Base-by-base conservation (phyloP, 176 grass and related monocot genomes). In the Oryza rufipogon region DNA sequence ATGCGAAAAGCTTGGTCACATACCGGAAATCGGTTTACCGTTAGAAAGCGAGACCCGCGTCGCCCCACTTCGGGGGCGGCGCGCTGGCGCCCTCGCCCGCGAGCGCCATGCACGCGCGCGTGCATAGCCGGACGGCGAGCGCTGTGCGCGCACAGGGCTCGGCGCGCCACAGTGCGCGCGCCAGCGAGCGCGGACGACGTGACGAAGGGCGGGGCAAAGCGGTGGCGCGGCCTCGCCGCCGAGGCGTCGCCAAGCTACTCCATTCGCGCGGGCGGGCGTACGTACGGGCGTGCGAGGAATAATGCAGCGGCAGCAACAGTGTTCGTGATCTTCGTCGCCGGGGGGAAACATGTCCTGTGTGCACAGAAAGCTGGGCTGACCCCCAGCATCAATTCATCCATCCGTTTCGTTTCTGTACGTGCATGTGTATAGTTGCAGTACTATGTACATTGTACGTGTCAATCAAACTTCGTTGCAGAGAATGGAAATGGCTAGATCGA, bases 101-200 rank as follows among this genome's bases (percentile, higher is more conserved):
- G 60, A 19, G 26, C 20, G 30, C 20, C 66, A 39, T 64, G 54
- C 54, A 52, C 52, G 52, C 52, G 52, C 17, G 52, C 52, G 52
- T 56, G 52, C 56, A 41, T 41, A 41, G 56, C 32, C 45, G 7
- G 73, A 16, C 41, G 77, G n/a, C 58, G 8, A 9, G 58, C 58
- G 6, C 83, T 85, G 88, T 89, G 83, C 78, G 78, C 56, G 67
- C 78, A 86, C 83, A 90, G 88, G 78, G 30, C 73, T 9, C 26
- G 1, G 44, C 9, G 44, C 45, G 45, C 4, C 6, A 15, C 66
- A 46, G 83, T 85, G 54, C 88, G 65, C 88, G 36, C 26, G 34
- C 13, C 15, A 68, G 75, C 26, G 26, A 49, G 28, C 26, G 81
- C 28, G 75, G 17, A 33, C 28, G 78, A 61, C 79, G n/a, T 68